Evolutionary conservation across 116 monocot genomes (phyloP).

Genomic region (Zostera marina): DNA sequence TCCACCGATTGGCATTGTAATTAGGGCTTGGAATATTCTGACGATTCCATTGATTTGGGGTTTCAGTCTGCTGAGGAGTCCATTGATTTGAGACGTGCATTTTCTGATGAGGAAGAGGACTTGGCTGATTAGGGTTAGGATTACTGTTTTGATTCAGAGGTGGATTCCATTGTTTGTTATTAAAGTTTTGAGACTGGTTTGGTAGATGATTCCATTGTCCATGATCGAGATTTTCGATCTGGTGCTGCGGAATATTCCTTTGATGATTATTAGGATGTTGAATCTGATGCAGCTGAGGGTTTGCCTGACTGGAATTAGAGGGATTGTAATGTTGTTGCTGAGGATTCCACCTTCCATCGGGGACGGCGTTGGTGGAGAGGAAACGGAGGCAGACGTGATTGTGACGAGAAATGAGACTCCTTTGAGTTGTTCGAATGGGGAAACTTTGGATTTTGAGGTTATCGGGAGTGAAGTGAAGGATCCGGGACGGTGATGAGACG

Average conservation of each 20-base stretch:
- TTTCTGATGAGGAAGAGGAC: not conserved
- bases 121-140: not conserved
- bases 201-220: not conserved
- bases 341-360: slow-evolving; percentile 8
- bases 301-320: not conserved
- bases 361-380: slow-evolving; percentile 13
- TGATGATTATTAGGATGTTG: not conserved
- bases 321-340: slow-evolving; percentile 1
- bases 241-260: not conserved
- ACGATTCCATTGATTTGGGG: not conserved
- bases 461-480: slow-evolving; percentile 11
- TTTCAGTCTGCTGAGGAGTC: slow-evolving; percentile 1
- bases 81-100: not conserved
- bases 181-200: not conserved
- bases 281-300: not conserved
- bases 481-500: slow-evolving; percentile 2
- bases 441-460: slow-evolving; percentile 7
- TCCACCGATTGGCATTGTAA: slow-evolving; percentile 6
- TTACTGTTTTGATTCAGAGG: not conserved
- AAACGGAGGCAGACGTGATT: slow-evolving; percentile 6
- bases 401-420: slow-evolving; percentile 3
- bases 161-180: not conserved
- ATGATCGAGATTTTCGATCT: not conserved
- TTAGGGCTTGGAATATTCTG: slow-evolving; percentile 1
- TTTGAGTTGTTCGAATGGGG: not conserved